Evolutionary conservation across 1,284 basidiomycete species (phyloP), one percentile per base, ranked within the genome.

Genomic region (Thecaphora frezii): DNA sequence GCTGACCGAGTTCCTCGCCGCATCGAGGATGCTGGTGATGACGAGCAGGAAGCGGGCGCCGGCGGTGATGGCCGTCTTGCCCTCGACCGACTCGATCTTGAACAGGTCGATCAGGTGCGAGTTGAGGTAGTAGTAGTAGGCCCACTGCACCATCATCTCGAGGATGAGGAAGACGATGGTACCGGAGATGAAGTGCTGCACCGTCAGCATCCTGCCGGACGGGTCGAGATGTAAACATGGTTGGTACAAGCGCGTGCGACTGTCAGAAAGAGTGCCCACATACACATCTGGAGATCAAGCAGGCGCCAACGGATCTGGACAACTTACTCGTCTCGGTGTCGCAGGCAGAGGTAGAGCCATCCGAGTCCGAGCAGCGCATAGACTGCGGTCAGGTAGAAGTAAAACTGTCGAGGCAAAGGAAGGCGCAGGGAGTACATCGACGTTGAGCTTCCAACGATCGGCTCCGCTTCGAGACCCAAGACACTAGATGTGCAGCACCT

Each of bases 141-240:
- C 37, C 70, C 66, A 75, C 46, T 74, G 70, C 3, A 90, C 90
- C 5, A 92, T 82, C 90, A 96, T 97, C 80, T 98, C 94, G 58
- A 97, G 86, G 51, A 96, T 84, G 49, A 98, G 83, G 77, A 98
- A 88, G 18, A 85, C 87, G 48, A 97, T 86, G 33, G 93, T 87
- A 54, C 88, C 88, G n/a, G 93, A 93, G 48, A 98, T 85, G 81
- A 98, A 97, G 79, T 93, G 88, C 87, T 97, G 79, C 43, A 81
- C 70, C 16, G 64, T 68, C 14, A 78, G 63, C 30, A 78, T 58
- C 30, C 54, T 59, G 37, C 23, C 24, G 22, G 42, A 16, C n/a
- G 28, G 28, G 28, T 7, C 7, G 7, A 28, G 28, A 13, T 5
- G 5, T 5, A 13, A 28, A 28, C 7, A 7, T 28, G 7, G 28